Conservation (phyloP, 495 filamentous ascomycete genomes). For the Lasiosphaeria hispida region DNA sequence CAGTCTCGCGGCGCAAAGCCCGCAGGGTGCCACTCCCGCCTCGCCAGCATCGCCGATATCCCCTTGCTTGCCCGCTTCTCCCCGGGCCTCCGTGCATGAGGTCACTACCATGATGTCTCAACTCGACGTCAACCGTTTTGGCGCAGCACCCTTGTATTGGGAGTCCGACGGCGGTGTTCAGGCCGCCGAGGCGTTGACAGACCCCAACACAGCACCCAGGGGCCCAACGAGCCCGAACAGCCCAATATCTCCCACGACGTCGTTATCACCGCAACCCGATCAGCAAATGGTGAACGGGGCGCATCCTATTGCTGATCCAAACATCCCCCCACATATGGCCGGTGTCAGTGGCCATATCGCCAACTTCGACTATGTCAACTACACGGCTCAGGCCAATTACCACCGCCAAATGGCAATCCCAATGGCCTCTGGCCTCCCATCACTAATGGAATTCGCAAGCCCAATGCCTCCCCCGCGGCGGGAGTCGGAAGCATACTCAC, state of each 20-base stretch:
- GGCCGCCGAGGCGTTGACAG: conserved; percentile 32
- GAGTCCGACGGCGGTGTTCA: conserved; percentile 34
- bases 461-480: conserved; percentile 8
- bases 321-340: conserved; percentile 4
- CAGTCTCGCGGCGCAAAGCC: conserved; percentile 9
- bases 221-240: neutral
- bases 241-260: conserved; percentile 1
- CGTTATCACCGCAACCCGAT: neutral
- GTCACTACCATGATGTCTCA: conserved; percentile 26
- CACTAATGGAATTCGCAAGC: conserved; percentile 27
- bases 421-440: conserved; percentile 15
- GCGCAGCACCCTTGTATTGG: conserved; percentile 28
- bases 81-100: conserved; percentile 9
- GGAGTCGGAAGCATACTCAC: conserved; percentile 4
- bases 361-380: conserved; percentile 28
- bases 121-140: conserved; percentile 24
- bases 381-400: conserved; percentile 24
- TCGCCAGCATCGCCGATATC: conserved; percentile 9
- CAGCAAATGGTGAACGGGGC: conserved; percentile 1
- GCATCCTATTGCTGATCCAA: neutral
- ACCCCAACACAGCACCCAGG: conserved; percentile 19
- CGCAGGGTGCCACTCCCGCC: neutral
- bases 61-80: neutral
- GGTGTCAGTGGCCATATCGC: conserved; percentile 12
- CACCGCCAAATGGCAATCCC: conserved; percentile 10